Evolutionary conservation across 108 stramenopile species (phyloP).

Genomic region (Cyclotella choctawhatcheeana): DNA sequence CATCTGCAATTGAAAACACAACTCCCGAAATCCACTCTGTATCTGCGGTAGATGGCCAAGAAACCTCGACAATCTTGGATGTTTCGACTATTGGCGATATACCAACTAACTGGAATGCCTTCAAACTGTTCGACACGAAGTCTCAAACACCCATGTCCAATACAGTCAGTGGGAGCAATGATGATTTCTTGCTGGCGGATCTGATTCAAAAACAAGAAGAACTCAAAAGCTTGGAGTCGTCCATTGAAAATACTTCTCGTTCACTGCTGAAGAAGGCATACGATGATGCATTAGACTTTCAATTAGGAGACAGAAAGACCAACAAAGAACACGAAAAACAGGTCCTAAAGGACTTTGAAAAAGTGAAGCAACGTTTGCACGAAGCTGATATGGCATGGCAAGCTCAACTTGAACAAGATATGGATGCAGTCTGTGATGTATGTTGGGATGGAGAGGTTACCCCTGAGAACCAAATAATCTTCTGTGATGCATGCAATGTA

Average conservation of each 20-base stretch:
- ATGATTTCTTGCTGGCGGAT: slow-evolving; percentile 53
- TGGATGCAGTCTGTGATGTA: slow-evolving; percentile 89
- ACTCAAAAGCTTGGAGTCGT: slow-evolving; percentile 51
- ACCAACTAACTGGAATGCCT: slow-evolving; percentile 35
- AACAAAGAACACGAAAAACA: slow-evolving; percentile 37
- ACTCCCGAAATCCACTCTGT: slow-evolving; percentile 5
- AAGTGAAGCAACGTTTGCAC: slow-evolving; percentile 50
- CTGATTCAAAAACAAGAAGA: slow-evolving; percentile 56
- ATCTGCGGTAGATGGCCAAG: slow-evolving; percentile 19
- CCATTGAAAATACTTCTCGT: slow-evolving; percentile 60
- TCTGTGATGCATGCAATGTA: slow-evolving; percentile 91
- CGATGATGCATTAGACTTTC: slow-evolving; percentile 57
- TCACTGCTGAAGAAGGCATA: slow-evolving; percentile 52
- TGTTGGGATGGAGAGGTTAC: slow-evolving; percentile 90
- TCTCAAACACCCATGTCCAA: slow-evolving; percentile 2
- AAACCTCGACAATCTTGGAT: slow-evolving; percentile 11
- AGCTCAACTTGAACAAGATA: slow-evolving; percentile 82
- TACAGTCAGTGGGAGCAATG: not conserved
- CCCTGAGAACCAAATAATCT: slow-evolving; percentile 89
- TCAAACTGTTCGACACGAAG: slow-evolving; percentile 23
- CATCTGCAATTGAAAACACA: not conserved
- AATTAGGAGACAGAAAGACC: slow-evolving; percentile 35
- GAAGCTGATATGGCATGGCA: slow-evolving; percentile 71
- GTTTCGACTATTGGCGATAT: slow-evolving; percentile 12
- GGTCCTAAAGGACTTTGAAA: slow-evolving; percentile 47